phyloP scores from a whole-genome alignment of 2,329 filamentous ascomycete species.

The Aspergillus hortae region DNA sequence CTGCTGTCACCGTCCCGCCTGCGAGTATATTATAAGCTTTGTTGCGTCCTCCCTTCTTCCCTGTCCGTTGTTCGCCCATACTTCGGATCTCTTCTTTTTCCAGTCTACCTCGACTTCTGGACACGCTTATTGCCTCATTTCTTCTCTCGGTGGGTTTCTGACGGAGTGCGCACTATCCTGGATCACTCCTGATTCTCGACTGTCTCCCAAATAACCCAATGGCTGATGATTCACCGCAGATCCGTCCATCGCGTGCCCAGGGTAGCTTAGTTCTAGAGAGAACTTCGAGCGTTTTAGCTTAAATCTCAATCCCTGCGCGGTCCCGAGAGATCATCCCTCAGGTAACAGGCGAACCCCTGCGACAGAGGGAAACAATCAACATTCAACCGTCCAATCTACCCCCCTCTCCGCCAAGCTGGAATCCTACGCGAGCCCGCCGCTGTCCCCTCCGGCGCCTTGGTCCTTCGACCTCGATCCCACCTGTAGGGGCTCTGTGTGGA shows the following conservation, averaged over 20 bases:
- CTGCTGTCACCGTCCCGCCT: conserved; percentile 1
- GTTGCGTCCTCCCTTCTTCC: conserved; percentile 5
- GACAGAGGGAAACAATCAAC: neutral
- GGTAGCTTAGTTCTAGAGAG: neutral
- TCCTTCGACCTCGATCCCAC: conserved; percentile 53
- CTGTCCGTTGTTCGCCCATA: neutral
- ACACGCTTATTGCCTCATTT: no score
- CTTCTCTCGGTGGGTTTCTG: no score
- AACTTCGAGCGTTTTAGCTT: conserved; percentile 8
- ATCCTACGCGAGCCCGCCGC: conserved; percentile 59
- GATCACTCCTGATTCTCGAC: no score
- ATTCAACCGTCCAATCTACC: neutral
- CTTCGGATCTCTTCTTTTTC: neutral
- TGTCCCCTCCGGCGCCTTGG: conserved; percentile 64
- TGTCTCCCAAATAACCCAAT: no score
- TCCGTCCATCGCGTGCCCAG: no score
- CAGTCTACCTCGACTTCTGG: no score
- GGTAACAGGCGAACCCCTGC: neutral
- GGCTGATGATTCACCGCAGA: no score
- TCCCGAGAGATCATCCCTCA: neutral
- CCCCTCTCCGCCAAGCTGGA: conserved; percentile 57
- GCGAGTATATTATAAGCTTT: neutral
- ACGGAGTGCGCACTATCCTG: no score
- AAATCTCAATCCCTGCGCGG: conserved; percentile 9
- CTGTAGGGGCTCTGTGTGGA: conserved; percentile 52